Evolutionary conservation across 495 filamentous ascomycete species (phyloP).

Genomic region (Cairneyella variabilis): DNA sequence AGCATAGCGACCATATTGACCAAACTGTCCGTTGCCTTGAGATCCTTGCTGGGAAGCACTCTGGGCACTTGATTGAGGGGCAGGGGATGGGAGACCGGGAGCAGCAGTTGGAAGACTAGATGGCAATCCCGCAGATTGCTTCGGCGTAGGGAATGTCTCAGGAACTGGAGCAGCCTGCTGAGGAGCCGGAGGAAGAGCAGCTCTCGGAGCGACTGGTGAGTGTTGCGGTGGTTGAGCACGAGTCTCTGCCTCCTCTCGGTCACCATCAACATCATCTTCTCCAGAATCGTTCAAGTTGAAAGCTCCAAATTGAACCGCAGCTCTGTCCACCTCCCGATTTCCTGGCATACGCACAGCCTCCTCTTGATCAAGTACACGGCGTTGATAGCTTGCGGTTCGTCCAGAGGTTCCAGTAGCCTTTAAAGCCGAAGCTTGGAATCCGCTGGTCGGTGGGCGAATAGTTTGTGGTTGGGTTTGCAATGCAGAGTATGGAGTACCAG

Average conservation of each 20-base stretch:
- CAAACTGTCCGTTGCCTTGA: constrained; percentile 40
- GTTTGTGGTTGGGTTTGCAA: constrained; percentile 50
- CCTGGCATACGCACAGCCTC: constrained; percentile 98
- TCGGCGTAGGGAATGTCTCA: constrained; percentile 60
- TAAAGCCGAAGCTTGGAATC: constrained; percentile 68
- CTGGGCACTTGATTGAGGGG: constrained; percentile 25
- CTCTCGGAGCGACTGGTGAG: constrained; percentile 87
- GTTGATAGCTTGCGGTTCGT: constrained; percentile 72
- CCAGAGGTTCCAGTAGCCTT: constrained; percentile 62
- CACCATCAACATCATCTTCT: constrained; percentile 82
- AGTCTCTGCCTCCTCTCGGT: constrained; percentile 92
- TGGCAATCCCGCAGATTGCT: constrained; percentile 66
- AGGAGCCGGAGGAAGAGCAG: constrained; percentile 77
- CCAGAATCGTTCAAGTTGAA: constrained; percentile 81
- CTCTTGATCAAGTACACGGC: constrained; percentile 86
- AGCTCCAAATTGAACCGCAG: constrained; percentile 96
- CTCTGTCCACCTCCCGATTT: constrained; percentile 91
- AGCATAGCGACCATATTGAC: constrained; percentile 58
- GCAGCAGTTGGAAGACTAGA: constrained; percentile 49
- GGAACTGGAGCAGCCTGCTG: constrained; percentile 48
- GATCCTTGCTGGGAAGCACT: constrained; percentile 28
- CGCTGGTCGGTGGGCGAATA: constrained; percentile 55
- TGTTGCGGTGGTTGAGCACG: constrained; percentile 91
- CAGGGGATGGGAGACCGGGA: constrained; percentile 27
- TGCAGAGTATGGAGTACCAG: constrained; percentile 49